phyloP scores from a whole-genome alignment of 176 grass and related monocot species.

The Oryza officinalis region DNA sequence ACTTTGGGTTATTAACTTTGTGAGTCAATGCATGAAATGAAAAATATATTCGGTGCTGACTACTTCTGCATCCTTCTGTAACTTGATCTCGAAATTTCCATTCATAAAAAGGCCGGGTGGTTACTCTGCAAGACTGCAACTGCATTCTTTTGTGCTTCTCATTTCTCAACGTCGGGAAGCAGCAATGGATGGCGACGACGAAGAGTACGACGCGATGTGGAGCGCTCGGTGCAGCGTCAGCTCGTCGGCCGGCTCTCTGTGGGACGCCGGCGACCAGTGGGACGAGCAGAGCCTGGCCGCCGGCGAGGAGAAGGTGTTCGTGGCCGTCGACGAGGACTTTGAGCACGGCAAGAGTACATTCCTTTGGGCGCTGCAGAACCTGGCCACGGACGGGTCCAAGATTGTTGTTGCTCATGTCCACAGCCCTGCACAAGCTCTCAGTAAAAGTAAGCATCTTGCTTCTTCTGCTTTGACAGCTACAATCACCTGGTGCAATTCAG shows the following conservation, averaged over 20 bases:
- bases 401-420: conserved; percentile 56
- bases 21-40: neutral
- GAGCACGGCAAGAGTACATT: conserved; percentile 47
- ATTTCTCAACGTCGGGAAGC: neutral
- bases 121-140: neutral
- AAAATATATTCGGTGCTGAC: neutral
- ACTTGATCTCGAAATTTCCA: neutral
- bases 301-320: conserved; percentile 44
- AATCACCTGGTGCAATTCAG: neutral
- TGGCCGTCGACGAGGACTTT: conserved; percentile 43
- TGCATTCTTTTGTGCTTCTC: neutral
- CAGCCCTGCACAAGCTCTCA: conserved; percentile 48
- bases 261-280: neutral
- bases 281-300: neutral
- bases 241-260: neutral
- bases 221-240: neutral
- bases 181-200: neutral
- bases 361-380: conserved; percentile 52
- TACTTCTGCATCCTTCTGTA: neutral
- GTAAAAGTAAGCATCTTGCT: conserved; percentile 18
- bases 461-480: neutral
- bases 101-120: neutral
- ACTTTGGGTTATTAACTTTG: neutral
- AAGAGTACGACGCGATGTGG: neutral
- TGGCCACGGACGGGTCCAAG: conserved; percentile 4